These are phyloP conservation scores for Cystobasidium slooffiae DNA, from an alignment of 1,284 basidiomycete genomes.

Conservation along the genomic window DNA sequence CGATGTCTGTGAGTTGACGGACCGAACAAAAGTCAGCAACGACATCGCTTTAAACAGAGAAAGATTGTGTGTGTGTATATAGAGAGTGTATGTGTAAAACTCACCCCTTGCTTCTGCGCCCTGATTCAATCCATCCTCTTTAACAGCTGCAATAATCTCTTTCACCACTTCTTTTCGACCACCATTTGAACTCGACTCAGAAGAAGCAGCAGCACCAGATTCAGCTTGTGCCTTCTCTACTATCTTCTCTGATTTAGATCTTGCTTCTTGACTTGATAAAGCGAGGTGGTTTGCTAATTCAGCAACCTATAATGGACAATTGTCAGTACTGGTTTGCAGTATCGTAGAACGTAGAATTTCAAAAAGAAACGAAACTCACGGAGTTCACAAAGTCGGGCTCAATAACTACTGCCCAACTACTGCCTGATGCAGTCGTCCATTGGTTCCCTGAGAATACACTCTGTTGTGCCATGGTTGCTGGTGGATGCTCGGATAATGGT, in stretches of 20 bases:
- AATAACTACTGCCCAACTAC: conserved; percentile 39
- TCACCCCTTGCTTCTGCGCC: conserved; percentile 37
- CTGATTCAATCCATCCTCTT: conserved; percentile 30
- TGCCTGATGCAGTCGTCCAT: conserved; percentile 42
- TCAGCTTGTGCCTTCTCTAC: conserved; percentile 32
- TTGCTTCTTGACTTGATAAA: conserved; percentile 19
- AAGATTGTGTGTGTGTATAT: too few species aligned
- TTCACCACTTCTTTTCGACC: conserved; percentile 31
- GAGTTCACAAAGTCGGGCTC: conserved; percentile 43
- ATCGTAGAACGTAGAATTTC: background rate
- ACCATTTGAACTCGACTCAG: background rate
- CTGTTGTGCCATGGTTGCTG: conserved; percentile 26
- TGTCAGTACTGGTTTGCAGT: background rate
- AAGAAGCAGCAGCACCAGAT: conserved; percentile 15
- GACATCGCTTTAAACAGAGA: too few species aligned
- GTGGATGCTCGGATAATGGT: background rate
- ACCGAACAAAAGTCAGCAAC: background rate
- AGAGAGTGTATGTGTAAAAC: background rate
- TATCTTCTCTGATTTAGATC: conserved; percentile 20
- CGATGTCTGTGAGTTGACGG: conserved; percentile 44
- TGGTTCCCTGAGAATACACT: conserved; percentile 43
- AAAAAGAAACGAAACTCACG: conserved; percentile 5
- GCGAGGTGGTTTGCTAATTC: conserved; percentile 39
- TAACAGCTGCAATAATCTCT: conserved; percentile 19
- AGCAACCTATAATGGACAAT: conserved; percentile 19